A percentile compares a stretch with the other conserved stretches of the same genome.
These are phyloP conservation scores for Geranomyces variabilis DNA, from an alignment of 192 early-diverging fungal genomes.

Conservation along the genomic window DNA sequence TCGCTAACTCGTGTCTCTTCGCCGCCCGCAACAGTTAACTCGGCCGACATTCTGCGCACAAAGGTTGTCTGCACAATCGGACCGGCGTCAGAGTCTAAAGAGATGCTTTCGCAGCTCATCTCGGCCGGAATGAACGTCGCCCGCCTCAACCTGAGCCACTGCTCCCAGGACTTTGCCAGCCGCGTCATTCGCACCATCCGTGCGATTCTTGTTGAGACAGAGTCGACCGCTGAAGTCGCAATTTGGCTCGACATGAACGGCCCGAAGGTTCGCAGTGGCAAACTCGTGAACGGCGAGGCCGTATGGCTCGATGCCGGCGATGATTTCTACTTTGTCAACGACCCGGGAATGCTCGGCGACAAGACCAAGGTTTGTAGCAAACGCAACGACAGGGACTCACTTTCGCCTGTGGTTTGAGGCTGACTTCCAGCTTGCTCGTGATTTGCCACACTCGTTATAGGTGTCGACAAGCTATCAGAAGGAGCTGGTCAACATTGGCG, in stretches of 20 bases:
- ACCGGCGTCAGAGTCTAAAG: conserved; percentile 53
- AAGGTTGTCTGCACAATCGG: conserved; percentile 59
- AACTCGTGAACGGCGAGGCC: conserved; percentile 44
- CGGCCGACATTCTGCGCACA: conserved; percentile 40
- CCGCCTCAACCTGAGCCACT: conserved; percentile 61
- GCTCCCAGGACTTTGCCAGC: conserved; percentile 55
- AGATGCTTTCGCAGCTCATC: conserved; percentile 46
- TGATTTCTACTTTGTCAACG: conserved; percentile 64
- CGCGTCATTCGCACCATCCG: conserved; percentile 54
- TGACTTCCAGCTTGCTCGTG: too few species aligned
- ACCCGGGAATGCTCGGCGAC: conserved; percentile 51
- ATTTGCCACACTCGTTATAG: not conserved
- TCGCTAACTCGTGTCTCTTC: not conserved
- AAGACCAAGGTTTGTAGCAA: conserved; percentile 45
- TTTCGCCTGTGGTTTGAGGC: too few species aligned
- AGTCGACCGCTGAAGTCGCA: conserved; percentile 50
- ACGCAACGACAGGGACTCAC: too few species aligned
- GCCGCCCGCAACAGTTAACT: conserved; percentile 6
- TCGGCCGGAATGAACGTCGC: conserved; percentile 59
- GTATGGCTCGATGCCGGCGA: conserved; percentile 52
- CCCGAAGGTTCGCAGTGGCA: conserved; percentile 63
- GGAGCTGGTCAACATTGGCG: conserved; percentile 58
- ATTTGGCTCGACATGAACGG: conserved; percentile 67
- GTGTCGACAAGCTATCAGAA: conserved; percentile 58
- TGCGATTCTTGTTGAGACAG: conserved; percentile 37